phyloP scores from a whole-genome alignment of 139 green algal species.

The Astrephomene gubernaculifera region DNA sequence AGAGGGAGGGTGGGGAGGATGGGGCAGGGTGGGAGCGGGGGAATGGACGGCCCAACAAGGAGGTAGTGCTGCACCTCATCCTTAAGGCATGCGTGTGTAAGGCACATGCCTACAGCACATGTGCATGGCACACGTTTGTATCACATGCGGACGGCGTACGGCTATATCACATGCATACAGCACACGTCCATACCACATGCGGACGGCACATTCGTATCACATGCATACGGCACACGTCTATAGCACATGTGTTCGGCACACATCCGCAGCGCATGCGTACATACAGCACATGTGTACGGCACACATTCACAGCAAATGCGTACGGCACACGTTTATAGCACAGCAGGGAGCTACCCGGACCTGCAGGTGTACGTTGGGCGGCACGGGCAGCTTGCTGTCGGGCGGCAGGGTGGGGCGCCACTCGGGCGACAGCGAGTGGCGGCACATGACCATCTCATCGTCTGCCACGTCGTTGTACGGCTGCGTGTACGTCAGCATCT shows the following conservation, averaged over 20 bases:
- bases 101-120: neutral
- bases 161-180: no score
- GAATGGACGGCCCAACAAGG: neutral
- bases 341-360: neutral
- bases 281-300: neutral
- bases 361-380: constrained; percentile 30
- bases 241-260: no score
- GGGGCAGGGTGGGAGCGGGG: neutral
- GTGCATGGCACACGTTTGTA: neutral
- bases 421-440: neutral
- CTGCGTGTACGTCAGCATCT: constrained; percentile 39
- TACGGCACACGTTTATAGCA: no score
- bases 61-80: neutral
- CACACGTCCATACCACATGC: no score
- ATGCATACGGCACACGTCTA: neutral
- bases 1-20: neutral
- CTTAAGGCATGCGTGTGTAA: neutral
- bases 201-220: neutral
- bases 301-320: no score
- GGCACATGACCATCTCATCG: constrained; percentile 23
- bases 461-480: constrained; percentile 22
- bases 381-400: constrained; percentile 9
- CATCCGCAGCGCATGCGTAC: neutral
- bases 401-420: constrained; percentile 25
- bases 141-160: neutral